Base-by-base conservation (phyloP, 768 basidiomycete genomes). In the Strobilomyces dryophilus region DNA sequence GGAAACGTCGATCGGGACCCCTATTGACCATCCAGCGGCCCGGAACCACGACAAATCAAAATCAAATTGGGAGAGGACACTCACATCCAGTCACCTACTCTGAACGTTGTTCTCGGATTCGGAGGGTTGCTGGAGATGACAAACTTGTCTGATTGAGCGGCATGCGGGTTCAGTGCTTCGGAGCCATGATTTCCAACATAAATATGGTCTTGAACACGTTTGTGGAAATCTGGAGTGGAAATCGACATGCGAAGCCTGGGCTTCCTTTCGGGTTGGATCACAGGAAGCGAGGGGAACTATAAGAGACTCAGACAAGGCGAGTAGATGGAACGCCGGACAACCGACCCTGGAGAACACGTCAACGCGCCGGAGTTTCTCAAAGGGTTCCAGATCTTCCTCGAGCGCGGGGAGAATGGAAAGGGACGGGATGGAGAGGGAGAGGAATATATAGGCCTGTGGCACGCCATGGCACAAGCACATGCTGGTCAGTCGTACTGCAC, bases 81-180 rank as follows among this genome's bases (percentile, higher is more conserved):
- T 72, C 64, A 87, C 85, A 88, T 85, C 86, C 86, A 88, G 63
- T 88, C 86, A 15, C 86, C 86, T 5, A 78, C 71, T 59, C 86
- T 75, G 67, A 87, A 88, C 59, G 74, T 80, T 3, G 79, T 80
- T 60, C 79, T 77, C 14, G 84, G 82, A 63, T 87, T 88, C 12
- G 86, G 86, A 6, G 86, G 86, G 58, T 87, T 88, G 60, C 67
- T 80, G 17, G 85, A 88, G 48, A 87, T 73, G 5, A 81, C 75
- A 55, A 82, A 85, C 32, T 78, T 77, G 43, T 70, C 64, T 4
- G 54, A 40, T 11, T 65, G 67, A 17, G 53, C 8, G 1, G 21
- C 12, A 4, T 45, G 31, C 0, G 48, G 32, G 9, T 42, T 2
- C 8, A 45, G 57, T 5, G 45, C 29, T 14, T 56, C 51, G 0